Percentiles rank a stretch among this genome's conserved stretches.
Evolutionary conservation across 306 rosid species (phyloP).

Genomic region (Ceratonia siliqua): DNA sequence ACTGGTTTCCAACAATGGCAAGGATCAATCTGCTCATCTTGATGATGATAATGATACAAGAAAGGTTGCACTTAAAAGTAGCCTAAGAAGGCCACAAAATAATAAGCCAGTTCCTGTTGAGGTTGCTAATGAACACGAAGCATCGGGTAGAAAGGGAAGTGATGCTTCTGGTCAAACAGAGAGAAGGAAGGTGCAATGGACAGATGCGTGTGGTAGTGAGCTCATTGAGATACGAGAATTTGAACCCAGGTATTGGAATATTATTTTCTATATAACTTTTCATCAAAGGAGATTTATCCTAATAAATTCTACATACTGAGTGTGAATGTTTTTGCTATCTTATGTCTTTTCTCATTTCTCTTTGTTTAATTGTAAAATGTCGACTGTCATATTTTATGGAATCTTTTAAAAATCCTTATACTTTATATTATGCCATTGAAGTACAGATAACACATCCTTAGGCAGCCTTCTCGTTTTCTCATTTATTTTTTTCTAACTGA

Average conservation of each 20-base stretch:
- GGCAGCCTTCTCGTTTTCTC: background rate
- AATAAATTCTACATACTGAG: background rate
- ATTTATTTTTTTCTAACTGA: slow-evolving; percentile 2
- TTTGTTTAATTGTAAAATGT: background rate
- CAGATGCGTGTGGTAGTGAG: slow-evolving; percentile 75
- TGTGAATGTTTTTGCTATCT: background rate
- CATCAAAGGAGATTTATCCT: background rate
- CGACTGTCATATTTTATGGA: background rate
- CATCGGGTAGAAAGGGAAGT: slow-evolving; percentile 37
- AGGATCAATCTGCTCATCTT: slow-evolving; percentile 36
- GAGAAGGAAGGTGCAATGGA: slow-evolving; percentile 83
- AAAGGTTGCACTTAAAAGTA: slow-evolving; percentile 65
- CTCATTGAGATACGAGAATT: slow-evolving; percentile 72
- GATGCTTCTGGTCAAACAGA: slow-evolving; percentile 49
- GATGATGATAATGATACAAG: slow-evolving; percentile 38
- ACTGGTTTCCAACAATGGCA: slow-evolving; percentile 49
- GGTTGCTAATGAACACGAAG: slow-evolving; percentile 42
- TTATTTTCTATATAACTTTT: background rate
- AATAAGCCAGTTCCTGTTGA: slow-evolving; percentile 39
- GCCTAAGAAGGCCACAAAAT: slow-evolving; percentile 57
- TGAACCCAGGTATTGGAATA: slow-evolving; percentile 69
- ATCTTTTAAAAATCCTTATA: background rate
- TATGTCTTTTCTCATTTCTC: background rate
- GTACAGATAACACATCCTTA: background rate
- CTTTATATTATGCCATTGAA: background rate